phyloP scores from a whole-genome alignment of 2,329 filamentous ascomycete genomes.

The Aspergillus costaricaensis region DNA sequence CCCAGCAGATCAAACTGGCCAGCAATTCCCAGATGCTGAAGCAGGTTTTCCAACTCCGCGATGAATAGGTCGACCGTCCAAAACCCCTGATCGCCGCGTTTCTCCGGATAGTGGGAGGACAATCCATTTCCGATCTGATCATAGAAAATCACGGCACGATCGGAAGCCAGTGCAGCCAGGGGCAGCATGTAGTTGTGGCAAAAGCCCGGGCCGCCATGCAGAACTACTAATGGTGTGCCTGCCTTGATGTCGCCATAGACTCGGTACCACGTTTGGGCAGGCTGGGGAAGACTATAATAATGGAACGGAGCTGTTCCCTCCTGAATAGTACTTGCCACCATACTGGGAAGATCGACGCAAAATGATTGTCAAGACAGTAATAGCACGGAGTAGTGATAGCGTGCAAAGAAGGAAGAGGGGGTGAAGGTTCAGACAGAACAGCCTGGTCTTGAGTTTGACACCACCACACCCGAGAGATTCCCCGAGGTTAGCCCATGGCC shows the following conservation, averaged over 20 bases:
- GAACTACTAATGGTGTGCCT: neutral
- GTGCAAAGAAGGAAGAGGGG: neutral
- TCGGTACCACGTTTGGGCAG: constrained; percentile 6
- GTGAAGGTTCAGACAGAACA: neutral
- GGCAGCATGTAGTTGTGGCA: constrained; percentile 8
- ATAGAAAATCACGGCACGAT: neutral
- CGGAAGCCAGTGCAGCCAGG: neutral
- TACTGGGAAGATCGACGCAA: neutral
- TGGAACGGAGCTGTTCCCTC: neutral
- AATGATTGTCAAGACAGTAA: neutral
- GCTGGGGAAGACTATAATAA: neutral
- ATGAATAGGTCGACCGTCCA: constrained; percentile 3
- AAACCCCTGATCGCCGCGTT: neutral
- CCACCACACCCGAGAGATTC: neutral
- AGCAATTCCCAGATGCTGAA: neutral
- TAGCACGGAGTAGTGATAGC: neutral
- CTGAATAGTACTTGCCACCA: neutral
- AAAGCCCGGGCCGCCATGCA: constrained; percentile 4
- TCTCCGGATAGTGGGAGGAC: constrained; percentile 4
- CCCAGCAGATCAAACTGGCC: neutral
- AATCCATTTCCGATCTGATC: constrained; percentile 8
- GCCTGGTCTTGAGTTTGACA: neutral
- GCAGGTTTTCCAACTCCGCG: constrained; percentile 1
- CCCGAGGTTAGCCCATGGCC: neutral
- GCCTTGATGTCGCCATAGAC: constrained; percentile 3